A percentile compares a stretch with the other conserved stretches of the same genome.
Evolutionary conservation across 176 grass and related monocot species (phyloP).

Genomic region (Chloris gayana): DNA sequence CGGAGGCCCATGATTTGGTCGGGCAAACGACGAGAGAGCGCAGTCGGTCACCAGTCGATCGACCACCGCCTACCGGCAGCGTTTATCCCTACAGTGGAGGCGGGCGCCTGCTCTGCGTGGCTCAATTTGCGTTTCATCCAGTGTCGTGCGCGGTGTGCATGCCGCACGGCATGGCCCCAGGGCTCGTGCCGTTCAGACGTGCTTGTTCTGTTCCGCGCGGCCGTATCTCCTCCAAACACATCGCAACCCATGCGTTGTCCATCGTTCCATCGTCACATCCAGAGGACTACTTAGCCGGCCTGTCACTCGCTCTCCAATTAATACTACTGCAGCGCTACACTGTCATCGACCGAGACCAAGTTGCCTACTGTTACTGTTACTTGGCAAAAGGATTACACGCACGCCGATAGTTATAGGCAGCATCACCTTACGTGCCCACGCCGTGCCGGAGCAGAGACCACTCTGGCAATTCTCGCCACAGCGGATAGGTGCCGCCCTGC

Average conservation of each 20-base stretch:
- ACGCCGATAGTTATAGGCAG: too few species aligned
- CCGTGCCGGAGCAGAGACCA: not conserved
- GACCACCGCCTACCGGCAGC: not conserved
- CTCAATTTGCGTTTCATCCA: conserved; percentile 3
- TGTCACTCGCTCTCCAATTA: too few species aligned
- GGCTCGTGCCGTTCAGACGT: not conserved
- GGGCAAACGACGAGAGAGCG: not conserved
- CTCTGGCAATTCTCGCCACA: not conserved
- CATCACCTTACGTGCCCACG: not conserved
- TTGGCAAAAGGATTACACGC: too few species aligned
- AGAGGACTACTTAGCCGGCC: too few species aligned
- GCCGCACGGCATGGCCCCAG: conserved; percentile 11
- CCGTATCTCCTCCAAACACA: too few species aligned
- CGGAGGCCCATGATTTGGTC: conserved; percentile 23
- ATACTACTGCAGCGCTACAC: too few species aligned
- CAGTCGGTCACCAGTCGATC: not conserved
- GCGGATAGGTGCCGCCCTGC: conserved; percentile 1
- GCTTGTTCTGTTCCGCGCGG: not conserved
- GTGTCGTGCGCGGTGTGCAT: not conserved
- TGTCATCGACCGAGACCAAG: too few species aligned
- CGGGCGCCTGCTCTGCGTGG: not conserved
- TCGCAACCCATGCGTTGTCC: too few species aligned
- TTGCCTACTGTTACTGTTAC: too few species aligned
- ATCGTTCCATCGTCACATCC: too few species aligned
- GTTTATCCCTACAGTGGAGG: conserved; percentile 5